Conservation (phyloP, 2,329 filamentous ascomycete species). For the Nannizziopsis barbatae region DNA sequence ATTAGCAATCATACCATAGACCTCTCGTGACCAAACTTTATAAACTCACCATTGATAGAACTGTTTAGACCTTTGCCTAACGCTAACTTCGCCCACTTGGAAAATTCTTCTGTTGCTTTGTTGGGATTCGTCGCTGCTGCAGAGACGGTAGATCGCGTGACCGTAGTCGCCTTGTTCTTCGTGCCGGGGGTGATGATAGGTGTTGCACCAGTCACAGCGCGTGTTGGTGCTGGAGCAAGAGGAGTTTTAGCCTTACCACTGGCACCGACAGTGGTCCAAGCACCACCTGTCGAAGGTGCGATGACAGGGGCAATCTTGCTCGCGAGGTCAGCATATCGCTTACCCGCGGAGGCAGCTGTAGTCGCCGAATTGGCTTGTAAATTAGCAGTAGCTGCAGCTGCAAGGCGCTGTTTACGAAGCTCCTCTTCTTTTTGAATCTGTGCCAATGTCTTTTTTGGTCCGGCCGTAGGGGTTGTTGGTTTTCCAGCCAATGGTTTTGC, state of each 20-base stretch:
- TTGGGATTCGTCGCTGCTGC: slow-evolving; percentile 36
- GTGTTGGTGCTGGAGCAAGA: slow-evolving; percentile 34
- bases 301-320: slow-evolving; percentile 52
- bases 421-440: slow-evolving; percentile 98
- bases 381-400: slow-evolving; percentile 24
- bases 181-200: slow-evolving; percentile 28
- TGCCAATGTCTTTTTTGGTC: slow-evolving; percentile 74
- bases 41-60: slow-evolving; percentile 53
- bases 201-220: slow-evolving; percentile 37
- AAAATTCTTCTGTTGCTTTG: slow-evolving; percentile 79
- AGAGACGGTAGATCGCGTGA: slow-evolving; percentile 21
- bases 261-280: slow-evolving; percentile 92
- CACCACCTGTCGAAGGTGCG: slow-evolving; percentile 40
- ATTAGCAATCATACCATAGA: slow-evolving; percentile 23
- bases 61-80: slow-evolving; percentile 62
- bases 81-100: slow-evolving; percentile 78
- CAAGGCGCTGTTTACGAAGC: slow-evolving; percentile 66
- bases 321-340: slow-evolving; percentile 90
- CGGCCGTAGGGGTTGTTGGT: slow-evolving; percentile 29
- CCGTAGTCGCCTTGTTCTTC: slow-evolving; percentile 44
- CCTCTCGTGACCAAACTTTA: background rate
- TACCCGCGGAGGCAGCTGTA: slow-evolving; percentile 46
- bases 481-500: slow-evolving; percentile 38
- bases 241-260: slow-evolving; percentile 82
- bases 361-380: slow-evolving; percentile 40